Base-by-base conservation (phyloP, 2,329 filamentous ascomycete species). In the Calonectria honghensis region DNA sequence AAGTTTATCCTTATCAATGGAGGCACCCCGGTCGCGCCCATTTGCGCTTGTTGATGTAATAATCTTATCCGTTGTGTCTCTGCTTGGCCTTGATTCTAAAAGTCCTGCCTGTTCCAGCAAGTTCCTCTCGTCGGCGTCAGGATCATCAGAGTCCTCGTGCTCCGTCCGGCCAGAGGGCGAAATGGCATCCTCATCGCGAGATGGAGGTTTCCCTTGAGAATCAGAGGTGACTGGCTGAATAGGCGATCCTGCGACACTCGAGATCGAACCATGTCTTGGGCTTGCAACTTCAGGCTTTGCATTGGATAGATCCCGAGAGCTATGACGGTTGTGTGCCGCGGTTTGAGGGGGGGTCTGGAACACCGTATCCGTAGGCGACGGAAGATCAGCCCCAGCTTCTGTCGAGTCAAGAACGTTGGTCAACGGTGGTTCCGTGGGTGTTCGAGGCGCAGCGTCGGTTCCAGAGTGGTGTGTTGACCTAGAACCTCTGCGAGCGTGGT, bases 51-150 rank as follows among this genome's bases (percentile, higher is more conserved):
- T 87, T 78, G 77, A 83, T 72, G 75, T 84, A 74, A 81, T 86
- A 80, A 73, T 82, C 81, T 78, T 84, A 75, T 85, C 83, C 14
- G 81, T 70, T n/a, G 80, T 77, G 32, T 82, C 81, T 59, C 80
- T 81, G 50, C 81, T 78, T 6, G 79, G 76, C 69, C 77, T 81
- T 50, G 83, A 79, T 51, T 91, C 89, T 31, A 94, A 84, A 29
- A 95, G 86, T 1, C 94, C 94, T 9, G 92, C 89, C 82, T 95
- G 91, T 77, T 92, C 90, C 35, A 95, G 85, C 6, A 95, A 86
- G 51, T 92, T 91, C 74, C 92, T 90, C 81, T 96, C 94, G 11
- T 89, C 90, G 5, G 93, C 93, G 80, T 95, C 93, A 32, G 90
- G 87, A 45, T 90, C 90, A 32, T 88, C 82, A 66, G 86, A 80